phyloP scores from a whole-genome alignment of 2,329 filamentous ascomycete genomes.

The Penicillium freii region DNA sequence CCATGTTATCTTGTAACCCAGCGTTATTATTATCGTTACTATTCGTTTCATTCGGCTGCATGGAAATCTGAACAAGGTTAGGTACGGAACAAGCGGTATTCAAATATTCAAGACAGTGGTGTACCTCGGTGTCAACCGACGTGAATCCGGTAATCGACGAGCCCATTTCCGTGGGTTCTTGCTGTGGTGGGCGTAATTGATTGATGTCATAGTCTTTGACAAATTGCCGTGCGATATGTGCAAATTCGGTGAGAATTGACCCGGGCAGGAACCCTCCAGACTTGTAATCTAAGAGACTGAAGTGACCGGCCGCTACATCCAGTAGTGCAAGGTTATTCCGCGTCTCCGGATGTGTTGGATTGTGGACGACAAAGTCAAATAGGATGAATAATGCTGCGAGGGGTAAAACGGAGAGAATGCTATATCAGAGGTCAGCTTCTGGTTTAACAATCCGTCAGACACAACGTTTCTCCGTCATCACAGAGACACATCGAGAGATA shows the following conservation, averaged over 20 bases:
- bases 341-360: constrained; percentile 37
- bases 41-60: background rate
- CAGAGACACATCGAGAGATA: background rate
- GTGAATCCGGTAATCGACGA: background rate
- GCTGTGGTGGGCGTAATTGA: background rate
- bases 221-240: constrained; percentile 45
- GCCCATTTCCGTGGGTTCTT: background rate
- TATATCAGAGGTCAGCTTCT: background rate
- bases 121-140: background rate
- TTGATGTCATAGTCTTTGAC: constrained; percentile 14
- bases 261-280: constrained; percentile 39
- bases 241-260: constrained; percentile 42
- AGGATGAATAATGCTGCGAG: constrained; percentile 42
- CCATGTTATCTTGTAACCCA: background rate
- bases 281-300: constrained; percentile 42
- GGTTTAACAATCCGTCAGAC: background rate
- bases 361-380: constrained; percentile 45
- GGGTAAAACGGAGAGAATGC: constrained; percentile 23
- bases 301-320: constrained; percentile 46
- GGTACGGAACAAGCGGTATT: background rate
- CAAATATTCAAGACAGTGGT: background rate
- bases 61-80: background rate
- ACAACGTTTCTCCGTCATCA: no score
- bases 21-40: no score
- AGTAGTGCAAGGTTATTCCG: constrained; percentile 41